A percentile compares a stretch with the other conserved stretches of the same genome.
Conservation (phyloP, 73 alveolate genomes). For the Paramecium pentaurelia region DNA sequence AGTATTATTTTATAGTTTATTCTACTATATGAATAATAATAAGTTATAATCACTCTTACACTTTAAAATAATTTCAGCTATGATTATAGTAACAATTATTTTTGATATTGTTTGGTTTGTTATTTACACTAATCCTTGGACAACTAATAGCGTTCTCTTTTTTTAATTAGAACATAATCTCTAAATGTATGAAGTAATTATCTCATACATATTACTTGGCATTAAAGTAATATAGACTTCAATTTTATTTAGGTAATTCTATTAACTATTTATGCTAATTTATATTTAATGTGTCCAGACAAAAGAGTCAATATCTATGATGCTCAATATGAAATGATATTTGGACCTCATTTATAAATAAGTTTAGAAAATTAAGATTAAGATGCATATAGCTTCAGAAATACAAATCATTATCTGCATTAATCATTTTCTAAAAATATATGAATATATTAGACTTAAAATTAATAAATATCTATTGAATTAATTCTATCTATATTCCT, state of each 20-base stretch:
- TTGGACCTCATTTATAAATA: background rate
- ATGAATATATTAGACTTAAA: background rate
- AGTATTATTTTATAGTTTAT: background rate
- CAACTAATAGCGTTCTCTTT: background rate
- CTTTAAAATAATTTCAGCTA: background rate
- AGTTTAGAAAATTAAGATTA: background rate
- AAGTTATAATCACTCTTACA: background rate
- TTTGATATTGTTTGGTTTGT: slow-evolving; percentile 27
- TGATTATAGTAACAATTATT: background rate
- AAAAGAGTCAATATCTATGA: slow-evolving; percentile 18
- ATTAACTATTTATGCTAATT: background rate
- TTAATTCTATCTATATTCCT: too few species aligned
- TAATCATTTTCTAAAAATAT: background rate
- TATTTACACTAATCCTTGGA: slow-evolving; percentile 26
- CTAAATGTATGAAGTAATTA: slow-evolving; percentile 7
- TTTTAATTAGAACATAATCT: background rate
- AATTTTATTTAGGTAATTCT: background rate
- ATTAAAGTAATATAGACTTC: background rate
- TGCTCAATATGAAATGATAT: slow-evolving; percentile 13
- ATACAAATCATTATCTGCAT: background rate
- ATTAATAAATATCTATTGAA: too few species aligned
- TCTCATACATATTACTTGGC: background rate
- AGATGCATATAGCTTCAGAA: background rate
- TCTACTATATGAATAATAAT: background rate
- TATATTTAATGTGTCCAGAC: background rate